phyloP scores from a whole-genome alignment of 1,284 basidiomycete species.

The Singerocomus inundabilis region DNA sequence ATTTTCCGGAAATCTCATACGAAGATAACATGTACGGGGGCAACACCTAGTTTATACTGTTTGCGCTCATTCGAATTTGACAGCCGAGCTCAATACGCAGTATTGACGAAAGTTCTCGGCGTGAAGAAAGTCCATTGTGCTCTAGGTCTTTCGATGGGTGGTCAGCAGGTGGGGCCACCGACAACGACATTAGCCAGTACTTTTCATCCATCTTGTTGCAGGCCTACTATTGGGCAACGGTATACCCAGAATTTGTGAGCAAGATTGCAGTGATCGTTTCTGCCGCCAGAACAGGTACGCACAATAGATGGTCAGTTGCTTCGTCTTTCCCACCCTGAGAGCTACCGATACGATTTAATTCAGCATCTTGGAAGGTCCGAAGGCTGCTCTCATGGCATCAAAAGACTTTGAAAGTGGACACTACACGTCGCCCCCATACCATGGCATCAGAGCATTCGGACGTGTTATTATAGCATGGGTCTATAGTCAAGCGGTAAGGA shows the following conservation, averaged over 20 bases:
- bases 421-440: constrained; percentile 46
- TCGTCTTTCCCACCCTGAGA: background rate
- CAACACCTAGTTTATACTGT: background rate
- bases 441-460: constrained; percentile 52
- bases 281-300: constrained; percentile 50
- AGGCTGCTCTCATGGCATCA: constrained; percentile 49
- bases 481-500: constrained; percentile 49
- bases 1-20: constrained; percentile 42
- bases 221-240: constrained; percentile 58
- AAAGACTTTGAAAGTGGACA: constrained; percentile 55
- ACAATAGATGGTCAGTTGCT: constrained; percentile 51
- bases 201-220: constrained; percentile 18
- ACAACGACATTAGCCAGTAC: background rate
- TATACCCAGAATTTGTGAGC: constrained; percentile 57
- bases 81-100: constrained; percentile 54
- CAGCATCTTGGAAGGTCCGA: constrained; percentile 59
- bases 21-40: constrained; percentile 18
- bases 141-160: constrained; percentile 62
- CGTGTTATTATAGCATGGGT: constrained; percentile 57
- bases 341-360: background rate
- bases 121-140: constrained; percentile 48
- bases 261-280: constrained; percentile 32
- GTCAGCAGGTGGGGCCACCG: constrained; percentile 43
- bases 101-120: constrained; percentile 49
- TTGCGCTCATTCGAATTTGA: background rate